Base-by-base conservation (phyloP, 176 grass and related monocot species). In the Aegilops speltoides region DNA sequence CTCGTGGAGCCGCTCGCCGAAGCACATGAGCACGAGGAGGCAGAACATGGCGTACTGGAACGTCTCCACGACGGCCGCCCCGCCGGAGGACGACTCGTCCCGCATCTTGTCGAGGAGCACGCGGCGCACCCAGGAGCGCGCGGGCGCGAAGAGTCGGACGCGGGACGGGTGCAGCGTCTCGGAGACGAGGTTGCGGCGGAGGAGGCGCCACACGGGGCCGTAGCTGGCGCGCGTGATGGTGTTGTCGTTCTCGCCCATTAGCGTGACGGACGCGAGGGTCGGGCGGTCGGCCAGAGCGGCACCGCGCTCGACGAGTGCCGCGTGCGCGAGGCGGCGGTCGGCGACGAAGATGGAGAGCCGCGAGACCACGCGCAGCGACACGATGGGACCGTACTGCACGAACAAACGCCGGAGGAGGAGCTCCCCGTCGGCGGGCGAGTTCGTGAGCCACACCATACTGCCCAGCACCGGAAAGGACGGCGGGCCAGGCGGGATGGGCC, bases 21-120 rank as follows among this genome's bases (percentile, higher is more conserved):
- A 96, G 88, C 91, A 96, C 89, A 96, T 91, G 61, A 83, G 79
- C 25, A 93, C 89, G 41, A 96, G 89, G 34, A 96, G 85, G 22
- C 72, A 84, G 78, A 93, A 93, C 85, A 93, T 91, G 32, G 91
- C 85, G 85, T 86, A 93, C 46, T 90, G 87, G 64, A 96, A 81
- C 41, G 68, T 77, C 61, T 90, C 87, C 41, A 86, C 22, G 10
- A 89, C 87, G 15, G 16, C 9, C 28, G 33, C 69, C 20, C 38
- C 80, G 20, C 26, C 32, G 36, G 40, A 56, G 25, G 61, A 6
- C 28, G 50, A 56, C 20, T 48, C 5, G 23, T 50, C 54, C 7
- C 24, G 28, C n/a, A 92, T 67, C 50, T 89, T 92, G 0, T 86
- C 52, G 17, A 82, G 13, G 59, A 92, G 83, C 4, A 92, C 61